phyloP scores from a whole-genome alignment of 2,329 filamentous ascomycete species.

The Ciborinia camelliae region DNA sequence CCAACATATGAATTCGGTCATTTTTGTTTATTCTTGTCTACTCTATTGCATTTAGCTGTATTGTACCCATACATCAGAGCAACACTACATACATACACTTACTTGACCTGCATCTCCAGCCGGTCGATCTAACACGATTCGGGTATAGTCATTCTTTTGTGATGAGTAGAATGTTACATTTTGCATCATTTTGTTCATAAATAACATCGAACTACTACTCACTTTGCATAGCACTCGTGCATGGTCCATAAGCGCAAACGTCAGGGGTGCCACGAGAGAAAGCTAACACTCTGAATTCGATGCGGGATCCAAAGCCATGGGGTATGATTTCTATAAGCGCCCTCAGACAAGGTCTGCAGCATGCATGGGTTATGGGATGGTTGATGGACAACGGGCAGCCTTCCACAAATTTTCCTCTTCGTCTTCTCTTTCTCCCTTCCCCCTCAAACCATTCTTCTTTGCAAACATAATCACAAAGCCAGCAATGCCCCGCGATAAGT shows the following conservation, averaged over 20 bases:
- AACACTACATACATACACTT: constrained; percentile 11
- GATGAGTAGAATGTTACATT: constrained; percentile 15
- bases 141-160: constrained; percentile 4
- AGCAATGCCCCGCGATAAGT: constrained; percentile 37
- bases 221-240: constrained; percentile 12
- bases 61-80: constrained; percentile 7
- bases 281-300: constrained; percentile 18
- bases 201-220: constrained; percentile 11
- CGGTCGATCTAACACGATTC: constrained; percentile 11
- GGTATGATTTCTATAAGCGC: constrained; percentile 20
- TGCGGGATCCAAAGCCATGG: constrained; percentile 18
- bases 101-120: constrained; percentile 16
- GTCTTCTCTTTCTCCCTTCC: constrained; percentile 14
- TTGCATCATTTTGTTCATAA: constrained; percentile 20
- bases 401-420: constrained; percentile 10
- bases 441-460: constrained; percentile 25
- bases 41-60: constrained; percentile 3
- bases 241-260: constrained; percentile 19
- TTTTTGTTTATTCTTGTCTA: constrained; percentile 16
- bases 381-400: constrained; percentile 18
- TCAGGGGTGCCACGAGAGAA: constrained; percentile 21
- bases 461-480: constrained; percentile 28
- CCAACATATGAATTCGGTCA: constrained; percentile 13
- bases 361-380: constrained; percentile 17
- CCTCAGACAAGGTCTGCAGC: constrained; percentile 21